phyloP scores from a whole-genome alignment of 805 yeast genomes.

The Cyberlindnera xishuangbannaensis region DNA sequence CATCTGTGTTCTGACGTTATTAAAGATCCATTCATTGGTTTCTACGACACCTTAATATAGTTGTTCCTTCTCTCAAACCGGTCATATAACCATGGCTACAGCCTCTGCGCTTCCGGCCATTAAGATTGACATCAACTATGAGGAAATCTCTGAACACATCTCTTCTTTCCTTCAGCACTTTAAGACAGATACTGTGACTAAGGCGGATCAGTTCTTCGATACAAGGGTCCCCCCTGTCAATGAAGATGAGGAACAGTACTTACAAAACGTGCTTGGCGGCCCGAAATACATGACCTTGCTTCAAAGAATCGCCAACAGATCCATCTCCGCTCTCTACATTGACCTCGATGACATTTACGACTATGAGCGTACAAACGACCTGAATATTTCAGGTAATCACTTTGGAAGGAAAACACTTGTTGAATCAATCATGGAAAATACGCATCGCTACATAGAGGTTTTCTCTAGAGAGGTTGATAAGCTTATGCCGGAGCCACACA shows the following conservation, averaged over 20 bases:
- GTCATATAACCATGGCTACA: constrained; percentile 25
- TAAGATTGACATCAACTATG: constrained; percentile 69
- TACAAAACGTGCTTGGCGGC: constrained; percentile 29
- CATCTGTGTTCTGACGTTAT: too few species aligned
- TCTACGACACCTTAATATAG: too few species aligned
- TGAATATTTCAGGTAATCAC: constrained; percentile 19
- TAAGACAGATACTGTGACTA: constrained; percentile 37
- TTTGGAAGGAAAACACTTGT: constrained; percentile 36
- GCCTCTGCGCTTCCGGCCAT: constrained; percentile 48
- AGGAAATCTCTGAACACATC: constrained; percentile 50
- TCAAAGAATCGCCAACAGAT: constrained; percentile 82
- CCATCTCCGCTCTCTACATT: constrained; percentile 56
- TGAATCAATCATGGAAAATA: constrained; percentile 60
- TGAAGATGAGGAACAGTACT: constrained; percentile 22
- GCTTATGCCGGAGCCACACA: constrained; percentile 82
- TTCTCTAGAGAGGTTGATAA: constrained; percentile 73
- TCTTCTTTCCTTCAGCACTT: constrained; percentile 64
- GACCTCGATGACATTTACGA: constrained; percentile 80
- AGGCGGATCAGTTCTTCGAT: constrained; percentile 31
- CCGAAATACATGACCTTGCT: constrained; percentile 73
- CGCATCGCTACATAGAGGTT: constrained; percentile 73
- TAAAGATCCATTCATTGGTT: too few species aligned
- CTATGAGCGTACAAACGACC: constrained; percentile 49
- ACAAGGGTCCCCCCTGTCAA: constrained; percentile 24
- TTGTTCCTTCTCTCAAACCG: too few species aligned